Evolutionary conservation across 169 alveolate genomes (phyloP).

Genomic region (Plasmodium falciparum): DNA sequence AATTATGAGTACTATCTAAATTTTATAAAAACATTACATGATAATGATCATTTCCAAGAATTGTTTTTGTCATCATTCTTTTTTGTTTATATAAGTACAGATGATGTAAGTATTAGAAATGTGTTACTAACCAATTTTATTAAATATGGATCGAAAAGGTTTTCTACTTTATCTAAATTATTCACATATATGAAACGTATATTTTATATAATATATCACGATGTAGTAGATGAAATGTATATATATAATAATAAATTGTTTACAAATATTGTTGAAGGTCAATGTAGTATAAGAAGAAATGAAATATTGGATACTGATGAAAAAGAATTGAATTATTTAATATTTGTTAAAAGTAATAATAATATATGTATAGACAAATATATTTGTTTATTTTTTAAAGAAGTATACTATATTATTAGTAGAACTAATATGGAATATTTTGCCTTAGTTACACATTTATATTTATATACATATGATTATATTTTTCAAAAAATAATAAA

Average conservation of each 20-base stretch:
- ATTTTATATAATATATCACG: constrained; percentile 30
- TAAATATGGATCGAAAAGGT: constrained; percentile 58
- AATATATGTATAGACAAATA: constrained; percentile 53
- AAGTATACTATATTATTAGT: constrained; percentile 53
- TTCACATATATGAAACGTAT: constrained; percentile 11
- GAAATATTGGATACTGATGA: constrained; percentile 2
- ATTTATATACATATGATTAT: constrained; percentile 49
- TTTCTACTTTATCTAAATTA: constrained; percentile 19
- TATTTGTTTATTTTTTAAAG: constrained; percentile 36
- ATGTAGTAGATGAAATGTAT: constrained; percentile 9
- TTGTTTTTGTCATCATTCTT: constrained; percentile 51
- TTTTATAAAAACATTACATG: constrained; percentile 33
- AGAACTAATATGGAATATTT: constrained; percentile 34
- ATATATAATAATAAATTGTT: constrained; percentile 52
- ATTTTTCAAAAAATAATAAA: constrained; percentile 59
- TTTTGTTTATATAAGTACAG: constrained; percentile 49
- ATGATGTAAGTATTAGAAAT: constrained; percentile 26
- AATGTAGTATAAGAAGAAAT: background rate
- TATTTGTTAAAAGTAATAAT: constrained; percentile 15
- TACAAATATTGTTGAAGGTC: background rate
- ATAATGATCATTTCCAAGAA: constrained; percentile 36
- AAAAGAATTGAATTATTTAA: constrained; percentile 17
- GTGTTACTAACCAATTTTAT: constrained; percentile 41
- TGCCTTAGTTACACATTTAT: constrained; percentile 20
- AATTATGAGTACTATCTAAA: constrained; percentile 66